Conservation (phyloP, 495 filamentous ascomycete species). For the Rusavskia elegans region DNA sequence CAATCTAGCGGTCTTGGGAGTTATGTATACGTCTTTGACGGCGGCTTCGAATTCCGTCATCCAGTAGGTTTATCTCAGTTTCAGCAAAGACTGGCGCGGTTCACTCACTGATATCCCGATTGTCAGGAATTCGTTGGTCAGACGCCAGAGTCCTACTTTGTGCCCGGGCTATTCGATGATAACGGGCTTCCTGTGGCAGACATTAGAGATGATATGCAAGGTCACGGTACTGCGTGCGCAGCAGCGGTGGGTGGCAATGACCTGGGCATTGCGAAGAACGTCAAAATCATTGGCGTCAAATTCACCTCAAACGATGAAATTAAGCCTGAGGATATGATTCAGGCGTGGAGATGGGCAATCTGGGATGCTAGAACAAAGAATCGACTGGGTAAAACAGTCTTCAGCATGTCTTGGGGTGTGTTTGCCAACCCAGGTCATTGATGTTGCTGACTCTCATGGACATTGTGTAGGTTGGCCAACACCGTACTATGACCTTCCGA, state of each 20-base stretch:
- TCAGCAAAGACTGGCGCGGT: too few relatives aligned
- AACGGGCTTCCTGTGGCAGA: not conserved
- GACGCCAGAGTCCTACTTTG: not conserved
- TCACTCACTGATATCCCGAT: too few relatives aligned
- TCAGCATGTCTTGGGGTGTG: not conserved
- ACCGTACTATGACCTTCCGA: not conserved
- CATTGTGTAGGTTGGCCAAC: not conserved
- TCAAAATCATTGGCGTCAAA: not conserved
- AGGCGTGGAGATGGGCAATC: not conserved
- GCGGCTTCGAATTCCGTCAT: not conserved
- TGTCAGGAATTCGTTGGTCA: not conserved
- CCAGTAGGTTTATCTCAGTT: not conserved
- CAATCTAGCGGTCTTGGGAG: not conserved
- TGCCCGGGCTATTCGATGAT: not conserved
- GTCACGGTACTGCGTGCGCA: not conserved
- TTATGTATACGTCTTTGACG: conserved; percentile 1
- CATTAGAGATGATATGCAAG: not conserved
- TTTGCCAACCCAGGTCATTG: not conserved
- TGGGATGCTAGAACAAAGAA: not conserved
- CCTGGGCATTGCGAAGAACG: not conserved
- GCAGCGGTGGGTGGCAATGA: not conserved
- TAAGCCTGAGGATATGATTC: not conserved
- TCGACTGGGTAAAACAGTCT: not conserved
- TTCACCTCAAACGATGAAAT: not conserved
- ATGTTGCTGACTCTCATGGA: not conserved